These are phyloP conservation scores for Coemansia sp. DNA, from an alignment of 192 early-diverging fungal species.

Conservation along the genomic window DNA sequence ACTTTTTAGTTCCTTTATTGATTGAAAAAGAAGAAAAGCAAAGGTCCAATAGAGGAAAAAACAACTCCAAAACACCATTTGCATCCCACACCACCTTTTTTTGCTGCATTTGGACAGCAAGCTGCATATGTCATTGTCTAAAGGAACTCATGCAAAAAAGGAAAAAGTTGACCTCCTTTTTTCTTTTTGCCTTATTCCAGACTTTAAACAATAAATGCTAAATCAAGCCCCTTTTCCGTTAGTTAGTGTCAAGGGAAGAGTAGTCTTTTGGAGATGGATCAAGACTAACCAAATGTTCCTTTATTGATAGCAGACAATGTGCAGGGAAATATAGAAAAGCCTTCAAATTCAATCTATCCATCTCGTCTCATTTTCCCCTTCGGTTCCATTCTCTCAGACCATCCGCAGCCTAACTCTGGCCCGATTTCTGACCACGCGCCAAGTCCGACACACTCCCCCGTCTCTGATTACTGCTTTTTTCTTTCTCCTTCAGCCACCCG, in stretches of 20 bases:
- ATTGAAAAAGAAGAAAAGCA: not conserved
- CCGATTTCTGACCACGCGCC: not conserved
- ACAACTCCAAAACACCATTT: slow-evolving; percentile 1
- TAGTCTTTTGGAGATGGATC: not conserved
- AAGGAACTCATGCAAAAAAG: not conserved
- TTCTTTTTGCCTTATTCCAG: not conserved
- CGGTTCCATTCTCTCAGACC: slow-evolving; percentile 4
- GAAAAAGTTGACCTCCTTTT: not conserved
- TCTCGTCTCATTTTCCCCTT: not conserved
- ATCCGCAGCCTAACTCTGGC: slow-evolving; percentile 4
- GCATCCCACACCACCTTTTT: not conserved
- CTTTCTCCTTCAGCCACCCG: slow-evolving; percentile 3
- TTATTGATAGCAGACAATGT: not conserved
- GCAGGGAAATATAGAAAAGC: not conserved
- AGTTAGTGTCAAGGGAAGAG: not conserved
- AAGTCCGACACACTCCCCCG: not conserved
- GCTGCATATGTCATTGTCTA: not conserved
- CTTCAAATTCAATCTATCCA: not conserved
- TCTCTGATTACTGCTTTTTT: slow-evolving; percentile 3
- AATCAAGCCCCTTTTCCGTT: not conserved
- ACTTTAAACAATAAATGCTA: not conserved
- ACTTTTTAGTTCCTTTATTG: not conserved
- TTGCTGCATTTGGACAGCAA: not conserved
- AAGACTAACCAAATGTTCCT: not conserved
- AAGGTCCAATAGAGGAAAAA: not conserved